Evolutionary conservation across 208 protist species (phyloP).

Genomic region (Acanthamoeba quina): DNA sequence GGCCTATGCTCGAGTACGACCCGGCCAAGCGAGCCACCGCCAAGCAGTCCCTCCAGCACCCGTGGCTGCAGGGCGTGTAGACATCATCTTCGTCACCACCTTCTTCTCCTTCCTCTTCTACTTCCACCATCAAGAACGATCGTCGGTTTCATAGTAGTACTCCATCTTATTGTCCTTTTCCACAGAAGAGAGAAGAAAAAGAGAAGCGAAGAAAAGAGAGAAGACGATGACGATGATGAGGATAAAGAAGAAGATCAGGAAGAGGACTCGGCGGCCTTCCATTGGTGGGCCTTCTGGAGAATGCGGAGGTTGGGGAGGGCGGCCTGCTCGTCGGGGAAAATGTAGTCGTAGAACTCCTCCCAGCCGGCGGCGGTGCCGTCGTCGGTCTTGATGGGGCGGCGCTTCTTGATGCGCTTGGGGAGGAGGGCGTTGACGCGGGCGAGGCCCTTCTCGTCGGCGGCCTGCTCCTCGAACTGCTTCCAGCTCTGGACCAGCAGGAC

Average conservation of each 20-base stretch:
- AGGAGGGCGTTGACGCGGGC: slow-evolving; percentile 76
- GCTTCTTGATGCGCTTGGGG: slow-evolving; percentile 88
- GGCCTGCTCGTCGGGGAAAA: slow-evolving; percentile 88
- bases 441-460: slow-evolving; percentile 71
- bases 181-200: not conserved
- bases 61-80: slow-evolving; percentile 30
- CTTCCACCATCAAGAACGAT: too few relatives aligned
- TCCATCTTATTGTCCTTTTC: too few relatives aligned
- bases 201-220: not conserved
- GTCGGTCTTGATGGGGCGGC: slow-evolving; percentile 80
- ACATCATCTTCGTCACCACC: too few relatives aligned
- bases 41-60: slow-evolving; percentile 37
- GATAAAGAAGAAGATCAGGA: not conserved
- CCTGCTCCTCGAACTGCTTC: slow-evolving; percentile 78
- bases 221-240: not conserved
- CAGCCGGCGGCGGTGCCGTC: slow-evolving; percentile 83
- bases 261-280: slow-evolving; percentile 79
- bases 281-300: slow-evolving; percentile 86
- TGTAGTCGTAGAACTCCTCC: slow-evolving; percentile 92
- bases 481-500: slow-evolving; percentile 86
- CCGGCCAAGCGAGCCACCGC: slow-evolving; percentile 93
- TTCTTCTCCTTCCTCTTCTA: too few relatives aligned
- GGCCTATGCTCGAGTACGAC: slow-evolving; percentile 95
- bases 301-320: slow-evolving; percentile 83
- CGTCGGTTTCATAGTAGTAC: too few relatives aligned